A percentile compares a stretch with the other conserved stretches of the same genome.
Conservation (phyloP, 2,329 filamentous ascomycete genomes). For the Colletotrichum incanum region DNA sequence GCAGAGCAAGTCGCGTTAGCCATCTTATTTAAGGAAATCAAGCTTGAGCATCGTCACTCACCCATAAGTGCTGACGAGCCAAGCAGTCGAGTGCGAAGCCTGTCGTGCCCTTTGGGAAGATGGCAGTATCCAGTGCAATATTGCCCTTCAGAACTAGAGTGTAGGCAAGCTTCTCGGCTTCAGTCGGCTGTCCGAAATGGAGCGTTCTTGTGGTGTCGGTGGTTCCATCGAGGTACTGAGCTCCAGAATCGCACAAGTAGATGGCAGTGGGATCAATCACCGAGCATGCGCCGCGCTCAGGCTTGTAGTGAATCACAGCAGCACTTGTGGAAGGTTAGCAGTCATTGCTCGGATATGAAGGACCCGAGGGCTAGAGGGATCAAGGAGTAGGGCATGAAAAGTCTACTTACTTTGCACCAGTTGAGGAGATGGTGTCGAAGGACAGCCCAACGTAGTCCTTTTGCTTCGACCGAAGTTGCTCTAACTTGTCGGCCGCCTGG, state of each 20-base stretch:
- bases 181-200: conserved; percentile 89
- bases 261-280: conserved; percentile 87
- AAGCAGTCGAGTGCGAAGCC: conserved; percentile 92
- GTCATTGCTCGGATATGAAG: neutral
- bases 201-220: conserved; percentile 96
- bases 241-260: conserved; percentile 97
- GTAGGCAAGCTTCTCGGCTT: conserved; percentile 89
- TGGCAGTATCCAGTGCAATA: conserved; percentile 86
- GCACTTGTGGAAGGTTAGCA: conserved; percentile 65
- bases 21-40: neutral
- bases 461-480: conserved; percentile 78
- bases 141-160: conserved; percentile 96
- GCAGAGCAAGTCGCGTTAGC: conserved; percentile 45
- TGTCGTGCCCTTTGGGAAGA: conserved; percentile 96
- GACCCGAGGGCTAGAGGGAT: neutral
- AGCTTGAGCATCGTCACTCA: conserved; percentile 56
- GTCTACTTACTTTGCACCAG: conserved; percentile 77
- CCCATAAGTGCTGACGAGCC: conserved; percentile 94
- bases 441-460: conserved; percentile 90
- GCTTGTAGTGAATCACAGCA: conserved; percentile 96
- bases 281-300: conserved; percentile 86
- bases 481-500: conserved; percentile 90
- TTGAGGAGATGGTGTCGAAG: conserved; percentile 96
- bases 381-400: neutral
- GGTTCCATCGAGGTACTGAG: conserved; percentile 95